Conservation (phyloP, 2,329 filamentous ascomycete genomes). For the Ophiosphaerella herpotricha region DNA sequence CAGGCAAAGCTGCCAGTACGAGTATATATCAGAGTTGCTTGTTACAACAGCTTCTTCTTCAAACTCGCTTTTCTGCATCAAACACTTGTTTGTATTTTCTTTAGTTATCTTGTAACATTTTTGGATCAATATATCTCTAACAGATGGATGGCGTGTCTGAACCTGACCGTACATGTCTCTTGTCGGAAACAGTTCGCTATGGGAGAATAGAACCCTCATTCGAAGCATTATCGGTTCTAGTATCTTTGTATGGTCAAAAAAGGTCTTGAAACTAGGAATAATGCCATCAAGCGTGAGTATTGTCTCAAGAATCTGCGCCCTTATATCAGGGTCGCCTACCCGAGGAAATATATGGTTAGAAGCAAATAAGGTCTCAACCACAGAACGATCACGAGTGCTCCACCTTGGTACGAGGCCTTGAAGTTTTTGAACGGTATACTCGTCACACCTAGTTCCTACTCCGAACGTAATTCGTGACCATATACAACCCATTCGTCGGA, state of each 20-base stretch:
- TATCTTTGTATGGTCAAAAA: conserved; percentile 14
- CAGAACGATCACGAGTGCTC: conserved; percentile 7
- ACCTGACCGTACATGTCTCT: conserved; percentile 3
- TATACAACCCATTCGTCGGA: conserved; percentile 6
- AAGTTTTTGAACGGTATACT: conserved; percentile 12
- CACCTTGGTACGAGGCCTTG: conserved; percentile 4
- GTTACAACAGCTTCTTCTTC: no score
- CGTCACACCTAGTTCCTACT: conserved; percentile 3
- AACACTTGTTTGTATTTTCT: no score
- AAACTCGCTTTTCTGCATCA: no score
- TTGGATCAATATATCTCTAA: no score
- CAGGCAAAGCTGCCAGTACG: no score
- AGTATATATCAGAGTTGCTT: no score
- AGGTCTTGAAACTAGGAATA: conserved; percentile 12
- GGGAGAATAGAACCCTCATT: conserved; percentile 10
- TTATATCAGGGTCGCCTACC: conserved; percentile 5
- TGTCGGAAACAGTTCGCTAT: conserved; percentile 2
- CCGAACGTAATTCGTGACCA: conserved; percentile 9
- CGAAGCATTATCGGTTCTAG: conserved; percentile 11
- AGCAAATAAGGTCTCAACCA: conserved; percentile 8
- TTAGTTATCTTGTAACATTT: no score
- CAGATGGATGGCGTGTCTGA: no score
- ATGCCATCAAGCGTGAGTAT: conserved; percentile 8
- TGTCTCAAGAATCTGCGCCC: conserved; percentile 4
- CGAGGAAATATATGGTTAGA: conserved; percentile 5